phyloP scores from a whole-genome alignment of 2,329 filamentous ascomycete genomes.

The Zymoseptoria crescenta region DNA sequence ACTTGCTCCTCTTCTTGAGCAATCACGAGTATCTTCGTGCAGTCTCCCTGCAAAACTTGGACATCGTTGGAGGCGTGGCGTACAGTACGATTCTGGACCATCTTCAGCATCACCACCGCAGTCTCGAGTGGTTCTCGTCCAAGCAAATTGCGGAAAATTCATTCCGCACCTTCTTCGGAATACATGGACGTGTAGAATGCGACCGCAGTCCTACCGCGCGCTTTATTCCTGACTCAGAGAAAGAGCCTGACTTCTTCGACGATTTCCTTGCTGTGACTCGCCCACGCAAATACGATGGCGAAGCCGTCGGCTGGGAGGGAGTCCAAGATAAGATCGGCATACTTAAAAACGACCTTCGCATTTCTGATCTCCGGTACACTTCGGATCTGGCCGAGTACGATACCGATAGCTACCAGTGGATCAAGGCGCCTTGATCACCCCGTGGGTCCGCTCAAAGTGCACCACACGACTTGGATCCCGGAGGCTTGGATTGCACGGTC shows the following conservation, averaged over 20 bases:
- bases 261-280: neutral
- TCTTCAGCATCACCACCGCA: neutral
- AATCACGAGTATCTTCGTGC: neutral
- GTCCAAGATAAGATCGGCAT: slow-evolving; percentile 4
- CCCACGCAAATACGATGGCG: neutral
- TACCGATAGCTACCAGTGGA: neutral
- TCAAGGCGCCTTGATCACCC: neutral
- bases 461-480: too few species aligned
- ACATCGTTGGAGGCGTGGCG: neutral
- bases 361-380: neutral
- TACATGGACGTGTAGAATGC: neutral
- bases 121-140: neutral
- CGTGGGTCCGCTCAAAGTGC: too few species aligned
- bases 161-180: neutral
- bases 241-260: neutral
- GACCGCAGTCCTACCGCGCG: neutral
- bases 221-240: neutral
- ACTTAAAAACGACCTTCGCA: neutral
- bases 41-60: neutral
- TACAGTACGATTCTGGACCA: neutral
- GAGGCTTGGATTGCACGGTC: too few species aligned
- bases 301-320: slow-evolving; percentile 1
- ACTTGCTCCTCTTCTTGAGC: neutral
- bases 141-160: neutral
- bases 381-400: neutral